phyloP scores from a whole-genome alignment of 192 early-diverging fungal species.

The Backusella sp. region DNA sequence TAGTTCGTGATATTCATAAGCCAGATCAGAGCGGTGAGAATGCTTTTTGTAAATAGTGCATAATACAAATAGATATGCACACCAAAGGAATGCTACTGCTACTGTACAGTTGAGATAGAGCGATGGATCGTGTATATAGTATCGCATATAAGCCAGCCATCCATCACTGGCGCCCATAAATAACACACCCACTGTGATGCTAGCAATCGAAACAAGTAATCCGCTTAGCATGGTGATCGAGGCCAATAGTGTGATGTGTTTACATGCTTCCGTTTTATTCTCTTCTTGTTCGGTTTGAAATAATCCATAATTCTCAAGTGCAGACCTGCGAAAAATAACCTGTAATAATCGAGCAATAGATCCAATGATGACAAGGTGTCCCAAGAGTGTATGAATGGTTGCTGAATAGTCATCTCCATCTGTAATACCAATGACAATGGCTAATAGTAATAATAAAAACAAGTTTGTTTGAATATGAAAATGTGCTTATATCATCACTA shows the following conservation, averaged over 20 bases:
- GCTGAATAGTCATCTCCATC: constrained; percentile 4
- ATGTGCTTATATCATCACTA: neutral
- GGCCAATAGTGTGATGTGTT: constrained; percentile 17
- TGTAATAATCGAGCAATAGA: constrained; percentile 4
- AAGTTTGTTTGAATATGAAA: neutral
- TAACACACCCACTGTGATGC: constrained; percentile 37
- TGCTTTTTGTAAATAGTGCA: constrained; percentile 2
- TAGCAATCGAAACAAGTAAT: constrained; percentile 31
- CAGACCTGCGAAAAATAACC: constrained; percentile 11
- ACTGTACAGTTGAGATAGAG: constrained; percentile 40
- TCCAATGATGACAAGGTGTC: constrained; percentile 17
- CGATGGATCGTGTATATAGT: constrained; percentile 36
- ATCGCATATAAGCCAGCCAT: constrained; percentile 33
- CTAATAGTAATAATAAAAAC: neutral
- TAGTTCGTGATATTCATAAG: constrained; percentile 3
- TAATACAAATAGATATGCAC: constrained; percentile 21
- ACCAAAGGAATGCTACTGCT: constrained; percentile 33
- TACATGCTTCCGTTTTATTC: neutral
- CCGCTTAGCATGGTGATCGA: constrained; percentile 40
- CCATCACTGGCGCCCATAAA: constrained; percentile 37
- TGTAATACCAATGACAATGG: constrained; percentile 10
- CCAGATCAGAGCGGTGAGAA: neutral
- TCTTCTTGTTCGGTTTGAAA: constrained; percentile 3
- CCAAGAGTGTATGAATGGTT: constrained; percentile 11
- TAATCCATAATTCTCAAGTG: neutral